These are phyloP conservation scores for Phallus indusiatus DNA, from an alignment of 768 basidiomycete species.

Conservation along the genomic window DNA sequence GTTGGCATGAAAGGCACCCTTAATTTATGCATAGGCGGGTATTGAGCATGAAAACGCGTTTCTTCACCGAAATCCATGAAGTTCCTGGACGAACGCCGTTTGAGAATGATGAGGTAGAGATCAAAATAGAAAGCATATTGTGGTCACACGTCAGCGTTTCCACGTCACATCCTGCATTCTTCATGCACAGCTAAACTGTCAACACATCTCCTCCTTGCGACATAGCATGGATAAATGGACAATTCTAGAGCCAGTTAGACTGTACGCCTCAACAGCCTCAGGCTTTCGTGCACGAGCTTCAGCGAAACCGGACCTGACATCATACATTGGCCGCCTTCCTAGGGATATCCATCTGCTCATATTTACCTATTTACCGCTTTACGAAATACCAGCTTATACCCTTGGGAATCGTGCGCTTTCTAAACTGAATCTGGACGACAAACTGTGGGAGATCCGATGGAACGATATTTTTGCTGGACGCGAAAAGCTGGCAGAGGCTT, in stretches of 20 bases:
- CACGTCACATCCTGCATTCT: not conserved
- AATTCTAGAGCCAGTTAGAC: slow-evolving; percentile 67
- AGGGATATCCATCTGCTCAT: slow-evolving; percentile 67
- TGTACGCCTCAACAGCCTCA: slow-evolving; percentile 32
- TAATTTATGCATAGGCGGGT: no score
- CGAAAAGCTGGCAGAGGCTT: slow-evolving; percentile 33
- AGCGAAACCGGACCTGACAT: slow-evolving; percentile 10
- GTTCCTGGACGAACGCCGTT: no score
- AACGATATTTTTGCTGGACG: slow-evolving; percentile 43
- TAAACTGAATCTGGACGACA: slow-evolving; percentile 57
- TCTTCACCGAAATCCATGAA: no score
- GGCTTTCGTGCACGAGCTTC: slow-evolving; percentile 15
- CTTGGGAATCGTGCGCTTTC: slow-evolving; percentile 55
- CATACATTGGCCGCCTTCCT: slow-evolving; percentile 67
- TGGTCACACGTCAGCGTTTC: not conserved
- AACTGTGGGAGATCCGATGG: slow-evolving; percentile 73
- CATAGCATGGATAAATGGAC: slow-evolving; percentile 77
- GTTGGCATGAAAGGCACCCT: no score
- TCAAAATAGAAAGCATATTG: not conserved
- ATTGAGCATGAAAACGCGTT: no score
- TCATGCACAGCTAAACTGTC: not conserved
- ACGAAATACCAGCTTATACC: slow-evolving; percentile 72
- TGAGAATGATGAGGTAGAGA: not conserved
- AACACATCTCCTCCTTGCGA: not conserved
- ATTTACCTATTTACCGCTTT: slow-evolving; percentile 63